A percentile compares a stretch with the other conserved stretches of the same genome.
phyloP scores from a whole-genome alignment of 345 rosid species.

The Excoecaria agallocha region DNA sequence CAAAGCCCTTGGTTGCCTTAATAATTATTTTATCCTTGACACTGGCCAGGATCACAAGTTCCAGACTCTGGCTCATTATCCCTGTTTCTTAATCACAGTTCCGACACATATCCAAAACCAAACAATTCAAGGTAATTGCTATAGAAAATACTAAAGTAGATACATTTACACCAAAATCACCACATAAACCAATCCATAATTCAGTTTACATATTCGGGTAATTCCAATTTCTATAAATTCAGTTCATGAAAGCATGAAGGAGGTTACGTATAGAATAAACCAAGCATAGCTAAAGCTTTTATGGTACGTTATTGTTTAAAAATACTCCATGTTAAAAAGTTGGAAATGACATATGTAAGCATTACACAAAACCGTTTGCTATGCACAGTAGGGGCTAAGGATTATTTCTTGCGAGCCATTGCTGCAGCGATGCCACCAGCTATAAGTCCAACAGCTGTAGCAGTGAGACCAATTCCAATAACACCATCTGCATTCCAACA shows the following conservation, averaged over 20 bases:
- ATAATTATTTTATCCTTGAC: too few species aligned
- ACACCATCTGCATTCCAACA: conserved; percentile 63
- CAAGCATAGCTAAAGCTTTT: background rate
- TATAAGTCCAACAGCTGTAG: conserved; percentile 74
- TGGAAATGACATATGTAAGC: background rate
- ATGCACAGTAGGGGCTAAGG: background rate
- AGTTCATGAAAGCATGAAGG: too few species aligned
- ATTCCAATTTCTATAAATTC: background rate
- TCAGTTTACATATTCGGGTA: background rate
- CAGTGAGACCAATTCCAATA: conserved; percentile 84
- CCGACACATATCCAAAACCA: too few species aligned
- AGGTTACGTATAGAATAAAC: background rate
- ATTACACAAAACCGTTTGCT: background rate
- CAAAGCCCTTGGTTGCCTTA: too few species aligned
- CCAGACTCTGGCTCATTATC: too few species aligned
- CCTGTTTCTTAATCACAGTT: too few species aligned
- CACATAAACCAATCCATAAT: background rate
- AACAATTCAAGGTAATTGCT: too few species aligned
- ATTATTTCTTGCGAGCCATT: conserved; percentile 56
- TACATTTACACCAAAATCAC: background rate
- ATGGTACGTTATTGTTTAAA: background rate
- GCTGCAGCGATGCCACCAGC: conserved; percentile 85
- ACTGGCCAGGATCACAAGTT: too few species aligned
- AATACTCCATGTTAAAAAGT: background rate
- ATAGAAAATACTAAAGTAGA: too few species aligned